Percentiles rank a stretch among this genome's conserved stretches.
Conservation (phyloP, 2,329 filamentous ascomycete genomes). For the Ophiostoma fasciatum region DNA sequence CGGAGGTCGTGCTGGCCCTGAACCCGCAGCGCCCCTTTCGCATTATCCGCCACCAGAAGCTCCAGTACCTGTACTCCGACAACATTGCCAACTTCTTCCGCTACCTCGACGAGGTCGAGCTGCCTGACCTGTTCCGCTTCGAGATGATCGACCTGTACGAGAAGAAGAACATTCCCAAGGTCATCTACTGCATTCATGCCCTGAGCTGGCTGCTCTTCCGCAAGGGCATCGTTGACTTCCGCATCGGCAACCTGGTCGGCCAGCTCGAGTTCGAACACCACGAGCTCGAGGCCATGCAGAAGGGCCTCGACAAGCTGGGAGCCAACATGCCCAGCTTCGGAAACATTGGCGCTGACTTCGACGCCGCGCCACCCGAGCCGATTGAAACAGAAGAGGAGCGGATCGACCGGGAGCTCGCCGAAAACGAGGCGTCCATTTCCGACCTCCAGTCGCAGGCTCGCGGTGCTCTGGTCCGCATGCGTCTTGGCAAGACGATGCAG, state of each 20-base stretch:
- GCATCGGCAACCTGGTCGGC: constrained; percentile 91
- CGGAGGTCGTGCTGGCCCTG: constrained; percentile 82
- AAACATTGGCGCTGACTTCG: constrained; percentile 92
- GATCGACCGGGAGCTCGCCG: constrained; percentile 64
- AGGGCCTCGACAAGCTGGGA: constrained; percentile 88
- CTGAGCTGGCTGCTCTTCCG: constrained; percentile 94
- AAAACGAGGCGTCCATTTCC: constrained; percentile 55
- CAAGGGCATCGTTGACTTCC: constrained; percentile 87
- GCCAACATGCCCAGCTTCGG: constrained; percentile 95
- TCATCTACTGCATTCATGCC: constrained; percentile 97
- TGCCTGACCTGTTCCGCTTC: constrained; percentile 92
- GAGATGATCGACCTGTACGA: constrained; percentile 96
- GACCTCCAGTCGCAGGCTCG: constrained; percentile 81
- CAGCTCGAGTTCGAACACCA: constrained; percentile 96
- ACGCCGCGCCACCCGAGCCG: constrained; percentile 63
- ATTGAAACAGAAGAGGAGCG: constrained; percentile 85
- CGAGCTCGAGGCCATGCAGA: constrained; percentile 92
- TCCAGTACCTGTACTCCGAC: constrained; percentile 93
- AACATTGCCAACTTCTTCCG: constrained; percentile 96
- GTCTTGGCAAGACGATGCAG: constrained; percentile 73
- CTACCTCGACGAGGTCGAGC: constrained; percentile 77
- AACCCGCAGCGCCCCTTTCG: constrained; percentile 61
- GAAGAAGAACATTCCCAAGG: constrained; percentile 98
- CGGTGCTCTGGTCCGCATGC: constrained; percentile 63
- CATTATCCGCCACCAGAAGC: constrained; percentile 71